Percentiles rank a stretch among this genome's conserved stretches.
phyloP scores from a whole-genome alignment of 441 rosid species.

The Rhodomyrtus psidioides region DNA sequence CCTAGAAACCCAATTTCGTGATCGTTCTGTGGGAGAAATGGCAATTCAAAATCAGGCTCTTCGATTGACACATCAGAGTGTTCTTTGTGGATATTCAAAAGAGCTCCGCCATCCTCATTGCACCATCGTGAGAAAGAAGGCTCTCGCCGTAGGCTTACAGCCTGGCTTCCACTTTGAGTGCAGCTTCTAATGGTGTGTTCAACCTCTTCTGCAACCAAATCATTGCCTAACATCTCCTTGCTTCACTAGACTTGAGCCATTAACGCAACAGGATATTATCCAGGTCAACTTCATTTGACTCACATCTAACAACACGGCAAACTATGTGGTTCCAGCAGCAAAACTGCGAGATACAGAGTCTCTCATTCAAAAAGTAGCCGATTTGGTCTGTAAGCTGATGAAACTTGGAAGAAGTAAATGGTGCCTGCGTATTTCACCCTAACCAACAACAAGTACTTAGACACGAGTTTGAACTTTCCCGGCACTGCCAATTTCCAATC shows the following conservation, averaged over 20 bases:
- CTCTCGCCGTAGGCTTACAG: constrained; percentile 19
- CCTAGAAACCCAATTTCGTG: constrained; percentile 16
- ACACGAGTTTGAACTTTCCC: neutral
- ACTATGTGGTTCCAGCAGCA: neutral
- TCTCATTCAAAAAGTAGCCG: neutral
- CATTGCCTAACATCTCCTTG: constrained; percentile 25
- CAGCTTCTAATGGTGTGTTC: neutral
- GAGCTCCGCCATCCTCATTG: constrained; percentile 17
- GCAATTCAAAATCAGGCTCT: constrained; percentile 28
- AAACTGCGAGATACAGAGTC: neutral
- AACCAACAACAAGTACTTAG: neutral
- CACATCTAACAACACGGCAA: neutral
- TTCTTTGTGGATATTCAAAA: constrained; percentile 7
- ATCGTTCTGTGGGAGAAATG: constrained; percentile 17
- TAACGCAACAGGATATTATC: neutral
- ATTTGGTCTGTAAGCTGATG: neutral
- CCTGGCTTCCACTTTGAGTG: constrained; percentile 15
- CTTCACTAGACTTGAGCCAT: constrained; percentile 7
- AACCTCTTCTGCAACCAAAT: constrained; percentile 7
- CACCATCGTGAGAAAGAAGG: constrained; percentile 39
- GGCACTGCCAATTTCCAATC: neutral
- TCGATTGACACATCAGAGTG: constrained; percentile 13
- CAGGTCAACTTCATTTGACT: neutral
- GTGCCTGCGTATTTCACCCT: neutral
- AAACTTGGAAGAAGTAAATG: neutral